Percentiles rank a stretch among this genome's conserved stretches.
phyloP scores from a whole-genome alignment of 139 green algal genomes.

The Picochlorum sp. region DNA sequence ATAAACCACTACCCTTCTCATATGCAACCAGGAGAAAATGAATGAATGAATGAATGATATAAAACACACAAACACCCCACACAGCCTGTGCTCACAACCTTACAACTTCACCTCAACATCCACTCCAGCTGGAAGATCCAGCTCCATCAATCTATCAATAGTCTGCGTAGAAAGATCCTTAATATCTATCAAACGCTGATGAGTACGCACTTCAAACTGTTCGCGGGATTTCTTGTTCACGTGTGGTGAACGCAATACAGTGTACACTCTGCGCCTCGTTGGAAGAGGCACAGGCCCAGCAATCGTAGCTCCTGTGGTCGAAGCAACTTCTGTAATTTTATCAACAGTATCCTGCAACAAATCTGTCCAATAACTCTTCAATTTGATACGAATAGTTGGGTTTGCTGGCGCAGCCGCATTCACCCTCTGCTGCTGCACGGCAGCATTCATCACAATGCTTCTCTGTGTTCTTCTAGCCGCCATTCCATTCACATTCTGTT shows the following conservation, averaged over 20 bases:
- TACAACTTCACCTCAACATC: constrained; percentile 64
- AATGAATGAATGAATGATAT: too few species aligned
- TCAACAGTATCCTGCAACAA: constrained; percentile 40
- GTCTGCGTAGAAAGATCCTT: constrained; percentile 55
- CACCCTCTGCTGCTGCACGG: not conserved
- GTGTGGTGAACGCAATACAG: constrained; percentile 70
- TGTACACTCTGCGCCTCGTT: constrained; percentile 50
- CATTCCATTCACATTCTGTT: too few species aligned
- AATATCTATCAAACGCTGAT: constrained; percentile 71
- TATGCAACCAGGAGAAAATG: too few species aligned
- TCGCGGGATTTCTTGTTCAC: constrained; percentile 84
- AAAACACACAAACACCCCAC: not conserved
- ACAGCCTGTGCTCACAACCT: not conserved
- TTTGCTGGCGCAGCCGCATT: constrained; percentile 10
- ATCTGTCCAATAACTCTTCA: constrained; percentile 49
- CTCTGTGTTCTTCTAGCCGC: too few species aligned
- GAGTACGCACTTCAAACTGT: constrained; percentile 75
- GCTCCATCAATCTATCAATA: constrained; percentile 72
- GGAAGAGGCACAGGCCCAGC: constrained; percentile 64
- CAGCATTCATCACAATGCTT: too few species aligned
- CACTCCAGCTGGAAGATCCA: constrained; percentile 74
- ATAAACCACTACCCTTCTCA: too few species aligned
- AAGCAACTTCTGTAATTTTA: constrained; percentile 52
- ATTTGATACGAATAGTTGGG: constrained; percentile 63
- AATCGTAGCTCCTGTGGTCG: constrained; percentile 41